A percentile compares a stretch with the other conserved stretches of the same genome.
phyloP scores from a whole-genome alignment of 2,329 filamentous ascomycete genomes.

The Beauveria australis region DNA sequence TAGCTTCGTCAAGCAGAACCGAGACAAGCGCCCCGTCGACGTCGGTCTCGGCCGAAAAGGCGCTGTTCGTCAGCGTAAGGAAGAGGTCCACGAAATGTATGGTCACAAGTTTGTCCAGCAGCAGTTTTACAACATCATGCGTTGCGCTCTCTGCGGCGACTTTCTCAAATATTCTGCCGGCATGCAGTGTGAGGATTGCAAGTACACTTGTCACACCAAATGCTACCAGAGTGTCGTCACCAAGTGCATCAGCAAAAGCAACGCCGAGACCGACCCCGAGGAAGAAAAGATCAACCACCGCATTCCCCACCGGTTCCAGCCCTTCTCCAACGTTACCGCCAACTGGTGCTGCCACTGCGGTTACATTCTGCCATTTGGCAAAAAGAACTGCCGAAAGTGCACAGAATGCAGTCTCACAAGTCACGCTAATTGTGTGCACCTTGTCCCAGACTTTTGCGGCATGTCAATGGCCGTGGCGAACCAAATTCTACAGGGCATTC shows the following conservation, averaged over 20 bases:
- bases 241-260: slow-evolving; percentile 99
- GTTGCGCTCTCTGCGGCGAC: slow-evolving; percentile 92
- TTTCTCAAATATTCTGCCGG: slow-evolving; percentile 98
- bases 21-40: slow-evolving; percentile 74
- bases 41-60: slow-evolving; percentile 89
- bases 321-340: slow-evolving; percentile 94
- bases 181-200: slow-evolving; percentile 99
- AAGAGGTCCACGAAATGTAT: slow-evolving; percentile 97
- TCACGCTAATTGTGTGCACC: slow-evolving; percentile 83
- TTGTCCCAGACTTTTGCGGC: slow-evolving; percentile 96
- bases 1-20: slow-evolving; percentile 86
- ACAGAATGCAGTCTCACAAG: slow-evolving; percentile 85
- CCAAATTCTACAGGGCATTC: slow-evolving; percentile 80
- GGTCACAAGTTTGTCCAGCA: slow-evolving; percentile 98
- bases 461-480: slow-evolving; percentile 99
- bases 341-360: slow-evolving; percentile 99
- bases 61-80: slow-evolving; percentile 93
- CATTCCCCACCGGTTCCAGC: slow-evolving; percentile 92
- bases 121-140: slow-evolving; percentile 99
- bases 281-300: slow-evolving; percentile 99
- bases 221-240: slow-evolving; percentile 96
- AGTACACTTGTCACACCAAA: slow-evolving; percentile 98
- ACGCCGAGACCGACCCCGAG: slow-evolving; percentile 94
- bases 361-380: slow-evolving; percentile 88
- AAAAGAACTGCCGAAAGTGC: slow-evolving; percentile 91